phyloP scores from a whole-genome alignment of 495 filamentous ascomycete genomes.

The Aspergillus campestris region DNA sequence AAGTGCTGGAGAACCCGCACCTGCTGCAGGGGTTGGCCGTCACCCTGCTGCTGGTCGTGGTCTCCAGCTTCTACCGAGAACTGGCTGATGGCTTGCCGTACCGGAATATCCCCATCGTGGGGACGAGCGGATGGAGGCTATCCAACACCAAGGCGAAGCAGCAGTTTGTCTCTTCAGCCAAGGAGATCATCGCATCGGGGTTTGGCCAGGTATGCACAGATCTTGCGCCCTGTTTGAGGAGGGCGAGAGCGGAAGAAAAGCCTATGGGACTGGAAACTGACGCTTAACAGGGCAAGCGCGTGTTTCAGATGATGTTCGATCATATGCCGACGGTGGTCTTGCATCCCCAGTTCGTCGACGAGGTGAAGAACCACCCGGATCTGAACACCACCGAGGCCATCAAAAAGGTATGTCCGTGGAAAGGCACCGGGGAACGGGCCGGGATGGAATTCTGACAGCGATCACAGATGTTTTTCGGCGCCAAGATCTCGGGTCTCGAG shows the following conservation, averaged over 20 bases:
- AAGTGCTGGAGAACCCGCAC: slow-evolving; percentile 18
- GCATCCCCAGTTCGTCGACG: slow-evolving; percentile 40
- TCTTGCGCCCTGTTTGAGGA: neutral
- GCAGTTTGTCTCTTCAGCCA: slow-evolving; percentile 16
- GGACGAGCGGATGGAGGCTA: slow-evolving; percentile 21
- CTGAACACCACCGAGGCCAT: slow-evolving; percentile 32
- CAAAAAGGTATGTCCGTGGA: slow-evolving; percentile 23
- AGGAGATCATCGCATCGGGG: slow-evolving; percentile 19
- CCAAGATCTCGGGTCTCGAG: slow-evolving; percentile 39
- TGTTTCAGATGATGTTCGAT: slow-evolving; percentile 33
- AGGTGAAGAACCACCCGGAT: slow-evolving; percentile 37
- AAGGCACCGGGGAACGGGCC: too few relatives aligned
- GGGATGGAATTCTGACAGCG: too few relatives aligned
- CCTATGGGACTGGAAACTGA: neutral
- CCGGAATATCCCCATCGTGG: slow-evolving; percentile 20
- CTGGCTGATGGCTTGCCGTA: slow-evolving; percentile 22
- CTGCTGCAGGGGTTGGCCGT: slow-evolving; percentile 12
- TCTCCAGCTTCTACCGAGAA: slow-evolving; percentile 21
- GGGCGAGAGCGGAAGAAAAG: too few relatives aligned
- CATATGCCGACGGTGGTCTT: slow-evolving; percentile 32
- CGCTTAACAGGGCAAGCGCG: slow-evolving; percentile 15
- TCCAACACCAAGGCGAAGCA: slow-evolving; percentile 23
- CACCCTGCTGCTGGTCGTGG: slow-evolving; percentile 13
- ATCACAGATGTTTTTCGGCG: slow-evolving; percentile 32
- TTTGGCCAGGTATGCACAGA: slow-evolving; percentile 19